Percentiles rank a stretch among this genome's conserved stretches.
Evolutionary conservation across 116 monocot genomes (phyloP).

Genomic region (Papilionanthe hybrid): DNA sequence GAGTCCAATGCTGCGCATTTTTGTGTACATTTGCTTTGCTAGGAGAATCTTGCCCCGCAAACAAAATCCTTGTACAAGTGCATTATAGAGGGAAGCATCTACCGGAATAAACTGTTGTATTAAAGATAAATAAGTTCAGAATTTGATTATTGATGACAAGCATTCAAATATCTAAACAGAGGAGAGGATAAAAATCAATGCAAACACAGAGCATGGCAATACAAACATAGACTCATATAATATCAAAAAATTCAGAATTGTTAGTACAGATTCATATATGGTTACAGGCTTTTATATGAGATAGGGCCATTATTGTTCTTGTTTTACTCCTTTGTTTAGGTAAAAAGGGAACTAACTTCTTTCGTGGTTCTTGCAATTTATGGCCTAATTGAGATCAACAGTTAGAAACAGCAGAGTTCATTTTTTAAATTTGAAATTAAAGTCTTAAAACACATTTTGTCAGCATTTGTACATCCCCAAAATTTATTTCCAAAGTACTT

Average conservation of each 20-base stretch:
- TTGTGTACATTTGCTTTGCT: conserved; percentile 53
- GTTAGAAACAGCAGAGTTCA: too few species aligned
- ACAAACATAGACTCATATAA: background rate
- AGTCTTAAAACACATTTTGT: too few species aligned
- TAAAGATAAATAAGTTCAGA: conserved; percentile 6
- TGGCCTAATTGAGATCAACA: background rate
- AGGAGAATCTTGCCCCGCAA: conserved; percentile 49
- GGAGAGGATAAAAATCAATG: background rate
- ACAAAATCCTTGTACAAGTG: conserved; percentile 69
- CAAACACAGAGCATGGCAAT: background rate
- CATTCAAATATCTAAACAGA: background rate
- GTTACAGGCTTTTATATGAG: too few species aligned
- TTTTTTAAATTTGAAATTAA: too few species aligned
- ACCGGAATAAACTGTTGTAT: conserved; percentile 43
- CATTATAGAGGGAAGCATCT: conserved; percentile 69
- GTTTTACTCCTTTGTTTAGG: too few species aligned
- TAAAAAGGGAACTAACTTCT: background rate
- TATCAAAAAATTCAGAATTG: background rate
- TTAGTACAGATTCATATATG: background rate
- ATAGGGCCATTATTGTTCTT: too few species aligned
- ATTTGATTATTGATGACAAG: background rate
- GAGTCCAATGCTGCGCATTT: conserved; percentile 58
- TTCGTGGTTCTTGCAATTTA: too few species aligned
- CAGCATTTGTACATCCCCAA: too few species aligned
- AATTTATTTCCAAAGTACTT: too few species aligned